phyloP scores from a whole-genome alignment of 2,329 filamentous ascomycete genomes.

The Alternaria postmessia region DNA sequence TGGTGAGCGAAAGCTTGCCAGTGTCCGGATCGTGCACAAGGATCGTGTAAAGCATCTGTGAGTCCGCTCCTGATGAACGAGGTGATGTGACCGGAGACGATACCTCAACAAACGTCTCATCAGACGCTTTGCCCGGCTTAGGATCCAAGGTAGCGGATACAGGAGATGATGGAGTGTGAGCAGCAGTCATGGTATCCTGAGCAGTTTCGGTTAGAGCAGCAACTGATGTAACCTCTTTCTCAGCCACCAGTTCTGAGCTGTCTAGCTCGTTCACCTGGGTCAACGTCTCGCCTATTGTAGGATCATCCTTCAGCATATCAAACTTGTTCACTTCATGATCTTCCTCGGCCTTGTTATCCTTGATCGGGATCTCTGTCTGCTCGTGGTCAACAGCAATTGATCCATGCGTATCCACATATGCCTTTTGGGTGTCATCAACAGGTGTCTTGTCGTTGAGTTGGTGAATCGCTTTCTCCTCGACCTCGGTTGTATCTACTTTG shows the following conservation, averaged over 20 bases:
- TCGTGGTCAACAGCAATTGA: constrained; percentile 33
- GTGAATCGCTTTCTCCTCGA: constrained; percentile 20
- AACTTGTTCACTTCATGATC: constrained; percentile 8
- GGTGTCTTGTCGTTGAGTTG: constrained; percentile 28
- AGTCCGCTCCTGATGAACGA: neutral
- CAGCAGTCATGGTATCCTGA: neutral
- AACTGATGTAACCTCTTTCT: neutral
- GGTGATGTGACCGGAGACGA: neutral
- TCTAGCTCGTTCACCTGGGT: neutral
- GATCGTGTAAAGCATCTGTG: constrained; percentile 34
- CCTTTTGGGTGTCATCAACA: constrained; percentile 34
- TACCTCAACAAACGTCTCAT: neutral
- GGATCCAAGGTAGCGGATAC: neutral
- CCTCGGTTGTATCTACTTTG: constrained; percentile 11
- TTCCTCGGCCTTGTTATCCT: constrained; percentile 2
- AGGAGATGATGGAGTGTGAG: neutral
- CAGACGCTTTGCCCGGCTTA: neutral
- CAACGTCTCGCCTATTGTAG: neutral
- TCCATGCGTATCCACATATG: constrained; percentile 41
- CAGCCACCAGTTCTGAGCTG: neutral
- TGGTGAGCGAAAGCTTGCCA: constrained; percentile 36
- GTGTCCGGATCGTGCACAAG: constrained; percentile 39
- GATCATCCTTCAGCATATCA: constrained; percentile 28
- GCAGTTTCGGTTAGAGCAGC: neutral
- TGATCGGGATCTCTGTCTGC: constrained; percentile 18